phyloP scores from a whole-genome alignment of 495 filamentous ascomycete species.

The Aspergillus avenaceus region DNA sequence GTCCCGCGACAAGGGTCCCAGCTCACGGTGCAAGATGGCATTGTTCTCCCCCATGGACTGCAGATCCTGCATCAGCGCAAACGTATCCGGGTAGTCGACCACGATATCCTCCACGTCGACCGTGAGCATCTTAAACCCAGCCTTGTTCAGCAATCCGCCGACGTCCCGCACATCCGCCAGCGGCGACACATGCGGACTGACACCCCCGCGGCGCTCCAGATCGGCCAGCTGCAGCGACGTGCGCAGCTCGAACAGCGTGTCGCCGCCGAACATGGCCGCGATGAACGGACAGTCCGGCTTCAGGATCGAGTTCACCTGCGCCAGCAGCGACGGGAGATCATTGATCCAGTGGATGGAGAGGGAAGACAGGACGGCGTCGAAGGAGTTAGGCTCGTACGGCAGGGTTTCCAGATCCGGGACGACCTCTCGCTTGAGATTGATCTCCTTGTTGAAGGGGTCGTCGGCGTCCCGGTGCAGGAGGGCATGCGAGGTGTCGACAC shows the following conservation, averaged over 20 bases:
- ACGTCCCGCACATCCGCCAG: slow-evolving; percentile 90
- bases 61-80: slow-evolving; percentile 87
- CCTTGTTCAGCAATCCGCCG: slow-evolving; percentile 77
- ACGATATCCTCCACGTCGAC: slow-evolving; percentile 97
- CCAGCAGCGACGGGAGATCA: slow-evolving; percentile 78
- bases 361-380: slow-evolving; percentile 85
- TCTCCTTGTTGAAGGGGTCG: slow-evolving; percentile 67
- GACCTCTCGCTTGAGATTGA: slow-evolving; percentile 68
- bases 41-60: slow-evolving; percentile 94
- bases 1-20: slow-evolving; percentile 70
- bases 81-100: slow-evolving; percentile 89
- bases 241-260: slow-evolving; percentile 89
- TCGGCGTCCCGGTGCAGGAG: slow-evolving; percentile 80
- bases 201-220: slow-evolving; percentile 79
- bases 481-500: slow-evolving; percentile 72
- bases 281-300: slow-evolving; percentile 92
- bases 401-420: slow-evolving; percentile 65
- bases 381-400: slow-evolving; percentile 71
- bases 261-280: slow-evolving; percentile 93
- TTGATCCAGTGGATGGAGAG: slow-evolving; percentile 97
- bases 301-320: slow-evolving; percentile 75
- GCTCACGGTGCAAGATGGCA: slow-evolving; percentile 75
- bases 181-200: slow-evolving; percentile 81
- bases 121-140: slow-evolving; percentile 92
- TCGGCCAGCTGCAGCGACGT: slow-evolving; percentile 93